A percentile compares a stretch with the other conserved stretches of the same genome.
These are phyloP conservation scores for Gaeumannomyces sp. DNA, from an alignment of 2,329 filamentous ascomycete species.

Conservation along the genomic window DNA sequence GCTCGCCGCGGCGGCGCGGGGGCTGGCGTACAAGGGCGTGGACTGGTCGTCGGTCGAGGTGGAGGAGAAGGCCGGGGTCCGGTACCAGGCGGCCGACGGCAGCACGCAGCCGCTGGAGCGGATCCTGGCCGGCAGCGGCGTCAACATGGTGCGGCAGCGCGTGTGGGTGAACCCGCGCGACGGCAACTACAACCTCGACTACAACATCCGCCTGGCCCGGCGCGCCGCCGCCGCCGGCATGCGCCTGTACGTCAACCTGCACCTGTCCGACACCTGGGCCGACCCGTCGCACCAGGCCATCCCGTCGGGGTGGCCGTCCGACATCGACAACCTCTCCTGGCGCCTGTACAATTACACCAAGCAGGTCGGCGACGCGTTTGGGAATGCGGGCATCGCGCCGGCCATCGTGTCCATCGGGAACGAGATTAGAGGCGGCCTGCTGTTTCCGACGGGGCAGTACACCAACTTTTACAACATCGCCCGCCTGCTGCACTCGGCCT, in stretches of 20 bases:
- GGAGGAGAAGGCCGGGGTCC: slow-evolving; percentile 54
- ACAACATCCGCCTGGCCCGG: slow-evolving; percentile 62
- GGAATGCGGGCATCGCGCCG: slow-evolving; percentile 46
- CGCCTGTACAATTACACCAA: slow-evolving; percentile 65
- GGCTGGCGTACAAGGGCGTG: slow-evolving; percentile 55
- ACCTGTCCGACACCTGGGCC: slow-evolving; percentile 66
- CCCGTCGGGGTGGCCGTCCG: slow-evolving; percentile 58
- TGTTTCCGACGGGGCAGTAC: slow-evolving; percentile 57
- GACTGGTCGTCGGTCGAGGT: slow-evolving; percentile 65
- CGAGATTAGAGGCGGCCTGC: slow-evolving; percentile 61
- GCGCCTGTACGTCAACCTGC: slow-evolving; percentile 55
- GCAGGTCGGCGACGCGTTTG: slow-evolving; percentile 55
- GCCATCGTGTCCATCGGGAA: slow-evolving; percentile 66
- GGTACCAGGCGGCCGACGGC: slow-evolving; percentile 53
- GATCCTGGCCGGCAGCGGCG: slow-evolving; percentile 54
- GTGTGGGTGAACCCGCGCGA: slow-evolving; percentile 61
- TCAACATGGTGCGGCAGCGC: slow-evolving; percentile 65
- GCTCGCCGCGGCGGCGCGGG: slow-evolving; percentile 13
- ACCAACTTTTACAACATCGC: slow-evolving; percentile 51
- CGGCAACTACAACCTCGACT: slow-evolving; percentile 61
- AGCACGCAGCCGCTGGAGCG: slow-evolving; percentile 45
- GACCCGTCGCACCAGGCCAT: slow-evolving; percentile 58
- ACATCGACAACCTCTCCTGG: slow-evolving; percentile 52
- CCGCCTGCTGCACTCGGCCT: slow-evolving; percentile 55
- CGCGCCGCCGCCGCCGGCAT: slow-evolving; percentile 58